phyloP scores from a whole-genome alignment of 1,284 basidiomycete genomes.

The Hemileia vastatrix region DNA sequence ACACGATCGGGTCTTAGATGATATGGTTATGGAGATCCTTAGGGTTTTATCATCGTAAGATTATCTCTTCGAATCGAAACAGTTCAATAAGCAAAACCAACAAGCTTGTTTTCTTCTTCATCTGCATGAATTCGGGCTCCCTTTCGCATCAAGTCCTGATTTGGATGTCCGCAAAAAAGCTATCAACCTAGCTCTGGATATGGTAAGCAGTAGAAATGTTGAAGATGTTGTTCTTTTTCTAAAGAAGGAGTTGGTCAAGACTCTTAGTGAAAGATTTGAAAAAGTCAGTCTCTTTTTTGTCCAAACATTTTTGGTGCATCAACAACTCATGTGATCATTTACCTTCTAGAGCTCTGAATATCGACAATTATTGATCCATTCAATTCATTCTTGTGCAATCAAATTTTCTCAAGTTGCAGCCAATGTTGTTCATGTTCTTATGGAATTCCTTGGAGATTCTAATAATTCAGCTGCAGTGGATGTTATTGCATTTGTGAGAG shows the following conservation, averaged over 20 bases:
- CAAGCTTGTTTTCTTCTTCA: background rate
- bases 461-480: conserved; percentile 83
- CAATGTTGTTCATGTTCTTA: conserved; percentile 88
- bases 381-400: conserved; percentile 92
- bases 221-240: conserved; percentile 93
- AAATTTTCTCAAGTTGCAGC: conserved; percentile 97
- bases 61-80: too few relatives aligned
- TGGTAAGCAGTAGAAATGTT: conserved; percentile 92
- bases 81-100: too few relatives aligned
- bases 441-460: conserved; percentile 96
- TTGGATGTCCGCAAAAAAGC: conserved; percentile 95
- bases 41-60: conserved; percentile 59
- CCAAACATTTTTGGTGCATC: background rate
- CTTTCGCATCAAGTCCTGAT: conserved; percentile 57
- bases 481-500: conserved; percentile 89
- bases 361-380: conserved; percentile 91
- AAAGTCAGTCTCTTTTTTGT: conserved; percentile 2
- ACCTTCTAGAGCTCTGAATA: conserved; percentile 59
- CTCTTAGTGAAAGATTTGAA: conserved; percentile 53
- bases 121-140: background rate
- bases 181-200: conserved; percentile 76
- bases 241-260: conserved; percentile 94
- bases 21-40: conserved; percentile 90
- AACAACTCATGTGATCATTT: background rate
- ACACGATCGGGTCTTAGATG: conserved; percentile 84